Base-by-base conservation (phyloP, 805 yeast genomes). In the Ogataea salicorniae region DNA sequence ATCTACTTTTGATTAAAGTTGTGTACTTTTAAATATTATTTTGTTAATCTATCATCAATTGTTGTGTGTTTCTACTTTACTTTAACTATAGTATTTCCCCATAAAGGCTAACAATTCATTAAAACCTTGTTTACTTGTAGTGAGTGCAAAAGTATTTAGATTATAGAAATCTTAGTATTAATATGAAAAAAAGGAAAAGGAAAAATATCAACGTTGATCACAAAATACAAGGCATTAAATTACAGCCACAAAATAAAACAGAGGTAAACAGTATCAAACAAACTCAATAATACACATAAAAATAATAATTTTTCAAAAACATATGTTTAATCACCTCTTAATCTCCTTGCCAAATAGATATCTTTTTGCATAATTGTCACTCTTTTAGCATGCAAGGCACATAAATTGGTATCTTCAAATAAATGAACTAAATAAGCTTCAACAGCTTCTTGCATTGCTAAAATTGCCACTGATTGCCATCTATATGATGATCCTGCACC, bases 321-420 rank as follows among this genome's bases (percentile, higher is more conserved):
- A 18, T 5, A 31, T 18, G 23, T 20, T 33, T 37, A 60, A 29
- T 54, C 62, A 6, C 90, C 91, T 56, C 91, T 74, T 38, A 85
- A 79, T 64, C 92, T 72, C 68, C 94, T 75, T 3, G 94, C 94
- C 54, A 86, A 68, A 59, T 85, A 91, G 51, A 86, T 81, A 61
- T 86, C 95, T 63, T 83, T 84, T 58, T 83, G 86, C 92, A 85
- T 86, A 34, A 86, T 84, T 0, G 95, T 86, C n/a, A 86, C 89
- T 56, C 95, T 68, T 59, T 82, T 84, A 1, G 90, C 91, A 64
- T 86, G 94, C 36, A 86, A 67, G 14, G 94, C 94, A 63, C 88
- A 72, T 36, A 85, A 61, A 56, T 86, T 86, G 4, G 91, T 85
- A 61, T 86, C 94, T 59, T 86, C 94, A 43, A 86, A 69, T 36